Evolutionary conservation across 768 basidiomycete species (phyloP), one percentile per base, ranked within the genome.

Genomic region (Termitomyces sp.): DNA sequence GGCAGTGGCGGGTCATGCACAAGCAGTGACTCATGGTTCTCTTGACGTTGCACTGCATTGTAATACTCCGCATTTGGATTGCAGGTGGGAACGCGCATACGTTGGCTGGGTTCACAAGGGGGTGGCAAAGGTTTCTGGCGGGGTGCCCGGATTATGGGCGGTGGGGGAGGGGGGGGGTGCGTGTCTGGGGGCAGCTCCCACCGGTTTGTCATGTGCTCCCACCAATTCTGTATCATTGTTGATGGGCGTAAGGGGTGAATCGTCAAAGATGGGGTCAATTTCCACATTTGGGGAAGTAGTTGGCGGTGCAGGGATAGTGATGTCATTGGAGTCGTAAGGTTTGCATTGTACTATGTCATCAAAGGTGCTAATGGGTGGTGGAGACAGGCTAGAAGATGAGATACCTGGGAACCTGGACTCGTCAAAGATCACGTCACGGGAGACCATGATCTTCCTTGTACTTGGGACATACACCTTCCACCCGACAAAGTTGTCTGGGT

Each of bases 391-490:
- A 29, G 41, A 32, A 25, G 31, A 7, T 18, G 36, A 38, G 12
- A 47, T 13, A 23, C 69, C 67, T 10, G 67, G 68, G 49, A 70
- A 70, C 48, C 54, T 51, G 2, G 59, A 31, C 48, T 73, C 68
- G 54, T 73, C 67, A 54, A 70, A 70, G 4, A 62, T 61, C 40
- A 68, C 68, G 51, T 59, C 57, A 13, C 60, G 52, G 35, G 64
- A 65, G 36, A 64, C 64, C 16, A 67, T 40, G 6, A 58, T 51
- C 53, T 59, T 61, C 43, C 58, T 57, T 0, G 56, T 62, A 16
- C 39, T 45, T 5, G 67, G 65, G 15, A 69, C 53, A 39, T 59
- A 72, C 53, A 71, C 68, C 13, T 50, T 25, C 66, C 69, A 72
- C 0, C 62, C 70, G 32, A 63, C 62, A 7, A 58, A 44, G 1